phyloP scores from a whole-genome alignment of 2,329 filamentous ascomycete genomes.

The Aspergillus felis region DNA sequence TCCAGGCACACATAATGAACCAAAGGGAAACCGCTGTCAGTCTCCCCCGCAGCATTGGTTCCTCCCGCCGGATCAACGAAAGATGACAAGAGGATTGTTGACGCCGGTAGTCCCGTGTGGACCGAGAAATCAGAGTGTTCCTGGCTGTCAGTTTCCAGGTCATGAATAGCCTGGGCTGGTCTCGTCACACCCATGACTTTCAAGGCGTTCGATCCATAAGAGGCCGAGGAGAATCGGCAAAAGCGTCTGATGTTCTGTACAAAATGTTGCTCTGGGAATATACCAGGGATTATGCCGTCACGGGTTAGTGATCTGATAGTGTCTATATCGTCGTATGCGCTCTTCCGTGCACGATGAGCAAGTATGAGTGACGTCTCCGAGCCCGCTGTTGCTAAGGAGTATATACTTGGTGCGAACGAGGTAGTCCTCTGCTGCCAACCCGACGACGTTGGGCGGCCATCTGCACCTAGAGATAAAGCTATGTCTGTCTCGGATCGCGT shows the following conservation, averaged over 20 bases:
- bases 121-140: constrained; percentile 46
- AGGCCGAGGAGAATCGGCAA: constrained; percentile 45
- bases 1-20: constrained; percentile 72
- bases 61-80: constrained; percentile 68
- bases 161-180: constrained; percentile 27
- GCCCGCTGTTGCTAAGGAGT: constrained; percentile 42
- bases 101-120: constrained; percentile 42
- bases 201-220: constrained; percentile 45
- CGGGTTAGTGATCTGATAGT: constrained; percentile 41
- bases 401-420: constrained; percentile 43
- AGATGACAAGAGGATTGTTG: constrained; percentile 59
- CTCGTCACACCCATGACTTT: constrained; percentile 44
- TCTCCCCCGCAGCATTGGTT: constrained; percentile 61
- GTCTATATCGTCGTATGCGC: constrained; percentile 44
- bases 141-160: constrained; percentile 32
- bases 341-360: constrained; percentile 39
- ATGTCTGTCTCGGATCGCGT: constrained; percentile 41
- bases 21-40: constrained; percentile 63
- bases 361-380: constrained; percentile 45
- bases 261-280: constrained; percentile 44
- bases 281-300: constrained; percentile 43
- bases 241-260: constrained; percentile 45
- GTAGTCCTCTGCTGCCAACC: constrained; percentile 30
- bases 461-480: constrained; percentile 27
- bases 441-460: constrained; percentile 27